These are phyloP conservation scores for Rusavskia elegans DNA, from an alignment of 495 filamentous ascomycete species.

Conservation along the genomic window DNA sequence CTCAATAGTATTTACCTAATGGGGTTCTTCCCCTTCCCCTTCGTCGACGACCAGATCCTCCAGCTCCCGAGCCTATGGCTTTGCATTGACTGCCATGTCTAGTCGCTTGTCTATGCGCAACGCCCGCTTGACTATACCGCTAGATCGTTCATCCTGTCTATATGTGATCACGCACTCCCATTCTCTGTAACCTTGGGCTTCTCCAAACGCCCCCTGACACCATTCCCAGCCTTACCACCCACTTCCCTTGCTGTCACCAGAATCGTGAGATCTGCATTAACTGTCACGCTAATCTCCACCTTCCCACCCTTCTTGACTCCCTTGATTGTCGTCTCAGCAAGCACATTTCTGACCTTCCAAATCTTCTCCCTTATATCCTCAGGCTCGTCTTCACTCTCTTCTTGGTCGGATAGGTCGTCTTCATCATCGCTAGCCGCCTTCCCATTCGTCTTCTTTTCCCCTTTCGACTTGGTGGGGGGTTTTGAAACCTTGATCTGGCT, in stretches of 20 bases:
- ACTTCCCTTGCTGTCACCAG: constrained; percentile 72
- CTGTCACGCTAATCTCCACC: constrained; percentile 84
- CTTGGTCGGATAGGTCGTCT: constrained; percentile 48
- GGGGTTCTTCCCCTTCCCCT: too few species aligned
- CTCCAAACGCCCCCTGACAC: constrained; percentile 57
- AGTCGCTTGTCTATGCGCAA: neutral
- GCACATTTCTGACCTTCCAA: constrained; percentile 73
- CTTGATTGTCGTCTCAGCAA: constrained; percentile 75
- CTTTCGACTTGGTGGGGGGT: constrained; percentile 59
- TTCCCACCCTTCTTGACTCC: constrained; percentile 76
- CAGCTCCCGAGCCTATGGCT: too few species aligned
- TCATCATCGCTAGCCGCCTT: constrained; percentile 38
- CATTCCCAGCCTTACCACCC: constrained; percentile 68
- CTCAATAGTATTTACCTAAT: too few species aligned
- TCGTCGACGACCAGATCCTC: too few species aligned
- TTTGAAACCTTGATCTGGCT: constrained; percentile 83
- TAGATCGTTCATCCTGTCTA: neutral
- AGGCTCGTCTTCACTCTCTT: constrained; percentile 63
- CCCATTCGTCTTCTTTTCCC: constrained; percentile 38
- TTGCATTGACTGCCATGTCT: neutral
- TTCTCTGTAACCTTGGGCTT: constrained; percentile 23
- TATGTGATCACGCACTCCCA: constrained; percentile 20
- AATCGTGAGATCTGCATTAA: constrained; percentile 58
- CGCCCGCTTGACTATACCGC: neutral
- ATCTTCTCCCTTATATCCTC: constrained; percentile 78